Evolutionary conservation across 306 rosid genomes (phyloP).

Genomic region (Hippophae tibetana): DNA sequence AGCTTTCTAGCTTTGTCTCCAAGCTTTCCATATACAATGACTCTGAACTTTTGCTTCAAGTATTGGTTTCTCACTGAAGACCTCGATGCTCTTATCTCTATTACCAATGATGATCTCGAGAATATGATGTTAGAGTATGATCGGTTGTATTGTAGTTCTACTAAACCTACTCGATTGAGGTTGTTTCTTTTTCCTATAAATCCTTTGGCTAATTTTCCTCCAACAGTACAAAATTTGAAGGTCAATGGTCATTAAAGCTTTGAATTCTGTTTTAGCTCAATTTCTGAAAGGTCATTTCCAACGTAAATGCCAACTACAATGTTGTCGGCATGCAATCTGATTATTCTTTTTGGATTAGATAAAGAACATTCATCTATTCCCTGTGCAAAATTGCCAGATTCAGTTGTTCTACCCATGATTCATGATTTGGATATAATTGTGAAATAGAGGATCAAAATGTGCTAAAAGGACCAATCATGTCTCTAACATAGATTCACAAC

Average conservation of each 20-base stretch:
- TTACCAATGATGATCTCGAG: slow-evolving; percentile 73
- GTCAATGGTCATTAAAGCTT: slow-evolving; percentile 77
- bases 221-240: slow-evolving; percentile 38
- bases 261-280: slow-evolving; percentile 65
- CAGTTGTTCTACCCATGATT: slow-evolving; percentile 20
- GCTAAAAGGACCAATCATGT: slow-evolving; percentile 26
- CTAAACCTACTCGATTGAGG: slow-evolving; percentile 62
- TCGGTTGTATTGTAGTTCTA: slow-evolving; percentile 51
- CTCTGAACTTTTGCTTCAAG: slow-evolving; percentile 41
- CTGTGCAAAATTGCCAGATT: slow-evolving; percentile 23
- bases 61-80: slow-evolving; percentile 90
- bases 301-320: slow-evolving; percentile 16
- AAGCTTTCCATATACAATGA: slow-evolving; percentile 46
- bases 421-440: slow-evolving; percentile 37
- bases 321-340: slow-evolving; percentile 35
- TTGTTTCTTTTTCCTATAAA: slow-evolving; percentile 51
- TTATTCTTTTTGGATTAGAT: slow-evolving; percentile 73
- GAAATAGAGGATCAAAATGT: slow-evolving; percentile 39
- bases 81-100: slow-evolving; percentile 82
- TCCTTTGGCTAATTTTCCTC: slow-evolving; percentile 20
- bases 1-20: slow-evolving; percentile 33
- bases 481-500: slow-evolving; percentile 41
- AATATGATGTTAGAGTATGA: slow-evolving; percentile 84
- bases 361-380: slow-evolving; percentile 30
- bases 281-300: slow-evolving; percentile 34